Evolutionary conservation across 1,284 basidiomycete species (phyloP).

Genomic region (Agaricales sp.): DNA sequence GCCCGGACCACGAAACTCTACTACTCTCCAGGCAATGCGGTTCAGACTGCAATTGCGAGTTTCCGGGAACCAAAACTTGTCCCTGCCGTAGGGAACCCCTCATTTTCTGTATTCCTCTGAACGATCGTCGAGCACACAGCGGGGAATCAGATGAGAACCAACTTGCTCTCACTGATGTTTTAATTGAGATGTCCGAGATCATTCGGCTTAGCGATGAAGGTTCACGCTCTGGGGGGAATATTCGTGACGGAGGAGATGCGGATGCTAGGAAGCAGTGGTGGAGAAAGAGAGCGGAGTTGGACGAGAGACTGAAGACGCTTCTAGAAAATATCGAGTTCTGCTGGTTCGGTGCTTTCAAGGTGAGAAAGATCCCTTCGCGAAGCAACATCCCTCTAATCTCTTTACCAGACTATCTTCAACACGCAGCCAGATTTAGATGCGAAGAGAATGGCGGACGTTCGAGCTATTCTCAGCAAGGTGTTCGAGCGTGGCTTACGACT

Average conservation of each 20-base stretch:
- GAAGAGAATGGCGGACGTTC: conserved; percentile 44
- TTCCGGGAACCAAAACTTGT: neutral
- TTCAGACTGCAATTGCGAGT: conserved; percentile 20
- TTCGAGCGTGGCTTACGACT: conserved; percentile 58
- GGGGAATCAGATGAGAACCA: conserved; percentile 67
- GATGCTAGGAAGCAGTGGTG: conserved; percentile 78
- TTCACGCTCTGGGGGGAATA: conserved; percentile 63
- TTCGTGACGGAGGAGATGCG: conserved; percentile 50
- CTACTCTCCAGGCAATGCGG: conserved; percentile 74
- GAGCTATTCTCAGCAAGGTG: conserved; percentile 59
- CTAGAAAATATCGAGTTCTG: conserved; percentile 86
- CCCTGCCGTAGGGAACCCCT: conserved; percentile 37
- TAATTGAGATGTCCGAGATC: conserved; percentile 71
- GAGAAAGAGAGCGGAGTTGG: conserved; percentile 68
- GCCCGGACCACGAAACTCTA: conserved; percentile 75
- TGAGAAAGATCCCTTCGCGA: conserved; percentile 21
- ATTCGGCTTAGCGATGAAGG: conserved; percentile 70
- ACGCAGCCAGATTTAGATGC: conserved; percentile 35
- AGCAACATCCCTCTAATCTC: conserved; percentile 4
- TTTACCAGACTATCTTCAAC: conserved; percentile 60
- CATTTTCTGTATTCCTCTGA: conserved; percentile 84
- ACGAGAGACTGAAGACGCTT: conserved; percentile 67
- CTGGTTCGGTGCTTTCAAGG: conserved; percentile 98
- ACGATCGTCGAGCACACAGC: conserved; percentile 67
- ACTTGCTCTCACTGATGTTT: conserved; percentile 68